Conservation (phyloP, 2,329 filamentous ascomycete species). For the Colletotrichum agaves region DNA sequence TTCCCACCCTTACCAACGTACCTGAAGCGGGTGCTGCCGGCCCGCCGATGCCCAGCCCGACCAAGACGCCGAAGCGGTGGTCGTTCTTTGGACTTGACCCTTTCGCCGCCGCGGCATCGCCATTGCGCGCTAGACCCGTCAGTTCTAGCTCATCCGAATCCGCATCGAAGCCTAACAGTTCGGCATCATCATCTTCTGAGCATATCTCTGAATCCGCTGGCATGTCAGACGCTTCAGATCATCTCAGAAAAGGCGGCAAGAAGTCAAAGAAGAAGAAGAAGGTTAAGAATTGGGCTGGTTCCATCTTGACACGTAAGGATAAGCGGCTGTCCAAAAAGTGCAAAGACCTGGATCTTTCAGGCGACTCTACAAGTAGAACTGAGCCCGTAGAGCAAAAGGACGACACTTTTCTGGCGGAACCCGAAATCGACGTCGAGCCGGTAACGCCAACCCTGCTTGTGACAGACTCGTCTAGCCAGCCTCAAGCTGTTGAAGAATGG, state of each 20-base stretch:
- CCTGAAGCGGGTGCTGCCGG: constrained; percentile 47
- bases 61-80: constrained; percentile 67
- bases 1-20: constrained; percentile 62
- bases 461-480: constrained; percentile 51
- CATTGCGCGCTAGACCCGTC: constrained; percentile 58
- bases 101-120: constrained; percentile 56
- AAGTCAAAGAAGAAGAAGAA: constrained; percentile 73
- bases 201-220: constrained; percentile 46
- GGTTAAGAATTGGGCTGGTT: constrained; percentile 78
- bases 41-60: constrained; percentile 58
- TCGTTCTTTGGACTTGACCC: constrained; percentile 72
- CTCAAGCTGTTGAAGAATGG: constrained; percentile 45
- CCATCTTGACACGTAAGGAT: constrained; percentile 72
- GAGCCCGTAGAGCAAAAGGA: constrained; percentile 36
- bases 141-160: constrained; percentile 60
- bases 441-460: constrained; percentile 53
- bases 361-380: background rate
- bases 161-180: constrained; percentile 40
- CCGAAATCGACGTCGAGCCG: constrained; percentile 44
- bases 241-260: constrained; percentile 46
- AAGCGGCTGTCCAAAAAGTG: constrained; percentile 58
- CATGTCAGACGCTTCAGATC: constrained; percentile 41
- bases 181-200: constrained; percentile 47
- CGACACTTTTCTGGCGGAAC: constrained; percentile 42
- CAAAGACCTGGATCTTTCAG: constrained; percentile 33